Conservation (phyloP, 331 rosid genomes). For the Erythrophleum ivorense region DNA sequence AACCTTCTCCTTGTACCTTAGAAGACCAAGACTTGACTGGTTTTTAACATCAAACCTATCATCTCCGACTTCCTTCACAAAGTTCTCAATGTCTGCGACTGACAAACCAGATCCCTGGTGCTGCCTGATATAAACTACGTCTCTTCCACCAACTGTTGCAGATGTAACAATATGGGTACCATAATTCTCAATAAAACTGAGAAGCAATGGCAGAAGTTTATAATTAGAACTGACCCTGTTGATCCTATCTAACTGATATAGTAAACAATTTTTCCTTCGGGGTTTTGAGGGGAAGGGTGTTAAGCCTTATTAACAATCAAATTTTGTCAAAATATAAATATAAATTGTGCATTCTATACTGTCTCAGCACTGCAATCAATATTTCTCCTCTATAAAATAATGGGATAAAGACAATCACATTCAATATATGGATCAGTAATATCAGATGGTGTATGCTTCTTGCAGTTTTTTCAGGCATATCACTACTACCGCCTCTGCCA, state of each 20-base stretch:
- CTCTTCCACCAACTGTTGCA: slow-evolving; percentile 95
- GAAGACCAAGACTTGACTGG: slow-evolving; percentile 62
- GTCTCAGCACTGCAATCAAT: slow-evolving; percentile 19
- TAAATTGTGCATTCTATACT: slow-evolving; percentile 5
- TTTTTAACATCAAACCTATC: slow-evolving; percentile 75
- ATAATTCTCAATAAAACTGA: slow-evolving; percentile 93
- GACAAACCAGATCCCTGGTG: slow-evolving; percentile 86
- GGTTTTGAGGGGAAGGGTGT: slow-evolving; percentile 28
- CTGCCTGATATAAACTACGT: slow-evolving; percentile 92
- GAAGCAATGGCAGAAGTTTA: slow-evolving; percentile 29
- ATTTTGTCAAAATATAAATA: slow-evolving; percentile 13
- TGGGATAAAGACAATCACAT: not conserved
- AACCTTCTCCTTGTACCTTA: slow-evolving; percentile 97
- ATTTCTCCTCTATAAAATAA: slow-evolving; percentile 3
- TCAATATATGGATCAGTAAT: not conserved
- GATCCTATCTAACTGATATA: slow-evolving; percentile 22
- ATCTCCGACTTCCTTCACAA: slow-evolving; percentile 78
- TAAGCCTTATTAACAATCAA: slow-evolving; percentile 23
- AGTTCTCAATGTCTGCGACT: slow-evolving; percentile 70
- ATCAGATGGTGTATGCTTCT: not conserved
- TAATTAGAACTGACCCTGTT: slow-evolving; percentile 34
- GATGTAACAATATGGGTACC: slow-evolving; percentile 97
- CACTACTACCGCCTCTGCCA: not conserved
- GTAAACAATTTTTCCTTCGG: slow-evolving; percentile 25
- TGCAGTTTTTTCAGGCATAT: not conserved